Evolutionary conservation across 352 stramenopile genomes (phyloP), one percentile per base, ranked within the genome.

Genomic region (Thraustotheca clavata): DNA sequence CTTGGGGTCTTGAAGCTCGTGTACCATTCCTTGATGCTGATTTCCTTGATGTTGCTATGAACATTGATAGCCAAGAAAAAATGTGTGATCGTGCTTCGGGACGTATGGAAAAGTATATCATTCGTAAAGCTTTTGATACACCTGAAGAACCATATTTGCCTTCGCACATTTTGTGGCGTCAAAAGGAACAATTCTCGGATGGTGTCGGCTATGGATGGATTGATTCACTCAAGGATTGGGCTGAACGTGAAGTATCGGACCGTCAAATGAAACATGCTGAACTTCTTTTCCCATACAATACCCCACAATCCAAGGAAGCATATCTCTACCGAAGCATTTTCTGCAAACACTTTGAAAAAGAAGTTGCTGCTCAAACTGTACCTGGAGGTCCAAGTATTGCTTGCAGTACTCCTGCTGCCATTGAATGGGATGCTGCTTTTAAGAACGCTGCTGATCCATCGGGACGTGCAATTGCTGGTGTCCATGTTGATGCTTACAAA

Each of bases 121-220:
- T 99, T 76, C 87, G 97, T 62, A 99, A 99, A 77, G 96, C 96
- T 6, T 99, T 99, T 70, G 85, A 99, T 74, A 97, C 96, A 55
- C 86, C 91, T 26, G 95, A 98, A 69, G 77, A 99, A 67, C 95
- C 95, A 33, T 99, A 99, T 78, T 76, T 99, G 63, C 97, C 97
- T 5, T 70, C 96, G 38, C 82, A 98, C 57, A 98, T 99, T 68
- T 81, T 99, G 62, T 99, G 96, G 96, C 91, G 97, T 69, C 96
- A 99, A 80, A 99, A 99, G 80, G 97, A 99, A 79, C 96, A 99
- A 83, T 99, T 99, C 71, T 98, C 91, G 81, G 97, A 99, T 71
- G 97, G 96, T 68, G 97, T 99, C 18, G 97, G 97, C 60, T 99
- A 99, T 73, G 94, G 94, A 61, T 99, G 97, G 97, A 98, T 99